These are phyloP conservation scores for Pyrus pyrifolia DNA, from an alignment of 306 rosid genomes.

Conservation along the genomic window DNA sequence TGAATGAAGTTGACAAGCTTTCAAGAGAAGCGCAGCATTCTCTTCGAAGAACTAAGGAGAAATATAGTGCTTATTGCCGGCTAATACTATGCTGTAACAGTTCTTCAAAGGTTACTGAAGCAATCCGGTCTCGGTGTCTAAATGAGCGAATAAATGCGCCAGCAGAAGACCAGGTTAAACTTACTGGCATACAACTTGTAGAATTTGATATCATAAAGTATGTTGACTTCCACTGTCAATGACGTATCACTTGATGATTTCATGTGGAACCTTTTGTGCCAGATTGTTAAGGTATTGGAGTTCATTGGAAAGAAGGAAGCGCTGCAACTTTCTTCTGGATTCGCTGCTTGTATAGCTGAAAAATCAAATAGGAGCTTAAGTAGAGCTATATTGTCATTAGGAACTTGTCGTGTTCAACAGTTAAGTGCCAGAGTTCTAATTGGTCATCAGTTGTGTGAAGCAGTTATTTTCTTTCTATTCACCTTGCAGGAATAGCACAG, in stretches of 20 bases:
- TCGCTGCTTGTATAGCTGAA: conserved; percentile 70
- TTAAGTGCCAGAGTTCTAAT: conserved; percentile 33
- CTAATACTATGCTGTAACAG: conserved; percentile 86
- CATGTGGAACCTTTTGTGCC: conserved; percentile 4
- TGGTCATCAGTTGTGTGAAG: not conserved
- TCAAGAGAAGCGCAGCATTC: conserved; percentile 97
- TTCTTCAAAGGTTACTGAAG: conserved; percentile 96
- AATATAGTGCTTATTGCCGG: conserved; percentile 83
- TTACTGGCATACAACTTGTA: not conserved
- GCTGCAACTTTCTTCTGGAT: conserved; percentile 69
- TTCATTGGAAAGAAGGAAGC: conserved; percentile 82
- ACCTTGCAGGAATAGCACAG: not conserved
- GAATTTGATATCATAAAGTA: not conserved
- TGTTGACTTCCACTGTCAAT: not conserved
- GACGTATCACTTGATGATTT: not conserved
- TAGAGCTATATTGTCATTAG: conserved; percentile 80
- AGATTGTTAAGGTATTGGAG: conserved; percentile 72
- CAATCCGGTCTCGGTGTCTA: conserved; percentile 89
- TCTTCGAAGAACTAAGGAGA: conserved; percentile 93
- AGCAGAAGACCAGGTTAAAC: conserved; percentile 61
- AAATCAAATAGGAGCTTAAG: conserved; percentile 77
- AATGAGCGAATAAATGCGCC: conserved; percentile 84
- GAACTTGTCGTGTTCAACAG: conserved; percentile 92
- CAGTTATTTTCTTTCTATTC: not conserved
- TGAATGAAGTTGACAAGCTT: conserved; percentile 91